Percentiles rank a stretch among this genome's conserved stretches.
phyloP scores from a whole-genome alignment of 2,329 filamentous ascomycete genomes.

The Arthrobotrys sinensis region DNA sequence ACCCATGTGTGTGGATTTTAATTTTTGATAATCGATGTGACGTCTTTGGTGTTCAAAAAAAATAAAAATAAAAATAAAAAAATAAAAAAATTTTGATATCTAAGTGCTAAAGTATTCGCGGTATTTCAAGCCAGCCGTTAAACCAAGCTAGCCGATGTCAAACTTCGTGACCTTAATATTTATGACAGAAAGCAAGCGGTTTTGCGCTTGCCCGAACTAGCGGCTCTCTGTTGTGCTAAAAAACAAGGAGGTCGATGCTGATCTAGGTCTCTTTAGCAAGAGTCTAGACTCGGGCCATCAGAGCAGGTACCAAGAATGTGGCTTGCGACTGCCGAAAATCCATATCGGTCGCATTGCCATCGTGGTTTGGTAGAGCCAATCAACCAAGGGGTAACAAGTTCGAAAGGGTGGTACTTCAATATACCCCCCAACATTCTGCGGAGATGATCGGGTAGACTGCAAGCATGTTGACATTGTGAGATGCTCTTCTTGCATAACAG shows the following conservation, averaged over 20 bases:
- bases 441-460: constrained; percentile 38
- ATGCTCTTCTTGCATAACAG: constrained; percentile 24
- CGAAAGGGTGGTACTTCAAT: constrained; percentile 30
- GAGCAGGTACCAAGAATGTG: constrained; percentile 57
- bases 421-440: constrained; percentile 37
- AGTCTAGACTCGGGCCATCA: constrained; percentile 41
- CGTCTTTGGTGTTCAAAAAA: no score
- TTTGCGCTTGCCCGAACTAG: background rate
- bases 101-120: background rate
- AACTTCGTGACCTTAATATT: background rate
- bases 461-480: constrained; percentile 7
- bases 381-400: constrained; percentile 30
- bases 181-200: background rate
- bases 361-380: constrained; percentile 33
- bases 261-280: constrained; percentile 20
- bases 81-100: background rate
- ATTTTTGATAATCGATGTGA: background rate
- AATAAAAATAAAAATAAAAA: background rate
- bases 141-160: background rate
- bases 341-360: constrained; percentile 37
- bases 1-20: constrained; percentile 15
- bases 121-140: background rate
- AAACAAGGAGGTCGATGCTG: constrained; percentile 15
- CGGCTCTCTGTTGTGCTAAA: background rate
- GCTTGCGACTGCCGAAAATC: constrained; percentile 49